Evolutionary conservation across 306 rosid species (phyloP).

Genomic region (Lathyrus aphaca): DNA sequence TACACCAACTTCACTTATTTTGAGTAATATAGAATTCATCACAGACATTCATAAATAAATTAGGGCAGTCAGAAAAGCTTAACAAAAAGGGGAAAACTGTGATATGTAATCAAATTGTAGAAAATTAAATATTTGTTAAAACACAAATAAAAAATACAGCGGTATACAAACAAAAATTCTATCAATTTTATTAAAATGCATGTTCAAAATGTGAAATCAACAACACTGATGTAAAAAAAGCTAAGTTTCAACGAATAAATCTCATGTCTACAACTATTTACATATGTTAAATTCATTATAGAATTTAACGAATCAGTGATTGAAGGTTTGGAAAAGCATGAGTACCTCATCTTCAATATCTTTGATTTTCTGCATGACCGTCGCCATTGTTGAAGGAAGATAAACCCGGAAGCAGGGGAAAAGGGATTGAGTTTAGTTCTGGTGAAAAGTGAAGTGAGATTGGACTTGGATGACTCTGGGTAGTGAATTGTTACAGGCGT

Average conservation of each 20-base stretch:
- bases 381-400: slow-evolving; percentile 68
- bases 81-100: no score
- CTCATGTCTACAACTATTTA: background rate
- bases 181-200: background rate
- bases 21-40: background rate
- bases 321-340: slow-evolving; percentile 6
- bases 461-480: background rate
- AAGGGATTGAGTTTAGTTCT: background rate
- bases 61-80: no score
- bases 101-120: background rate
- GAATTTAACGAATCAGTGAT: background rate
- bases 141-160: background rate
- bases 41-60: background rate
- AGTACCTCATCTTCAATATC: slow-evolving; percentile 98
- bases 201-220: slow-evolving; percentile 8
- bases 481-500: background rate
- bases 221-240: background rate
- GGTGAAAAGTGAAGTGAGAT: background rate
- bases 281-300: background rate
- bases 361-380: slow-evolving; percentile 98
- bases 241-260: background rate
- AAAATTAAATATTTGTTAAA: background rate
- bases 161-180: background rate
- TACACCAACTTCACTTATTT: slow-evolving; percentile 16
- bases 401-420: slow-evolving; percentile 5